Percentiles rank a stretch among this genome's conserved stretches.
Conservation (phyloP, 2,329 filamentous ascomycete species). For the Verticillium tricorpus region DNA sequence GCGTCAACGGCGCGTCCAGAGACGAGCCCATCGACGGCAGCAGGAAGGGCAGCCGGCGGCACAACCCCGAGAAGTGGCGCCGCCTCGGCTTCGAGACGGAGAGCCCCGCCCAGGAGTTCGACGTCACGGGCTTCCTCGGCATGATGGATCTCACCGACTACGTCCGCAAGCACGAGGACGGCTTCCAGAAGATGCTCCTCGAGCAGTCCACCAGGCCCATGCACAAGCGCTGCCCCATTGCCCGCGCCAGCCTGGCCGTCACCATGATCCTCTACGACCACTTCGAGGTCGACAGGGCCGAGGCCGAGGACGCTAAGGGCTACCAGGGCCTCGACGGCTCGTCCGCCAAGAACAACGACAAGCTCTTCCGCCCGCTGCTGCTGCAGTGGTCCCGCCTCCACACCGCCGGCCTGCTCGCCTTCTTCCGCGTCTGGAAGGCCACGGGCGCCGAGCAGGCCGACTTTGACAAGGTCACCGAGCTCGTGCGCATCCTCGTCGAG, state of each 20-base stretch:
- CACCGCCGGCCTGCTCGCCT: conserved; percentile 77
- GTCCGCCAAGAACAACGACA: conserved; percentile 69
- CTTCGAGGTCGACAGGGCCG: conserved; percentile 85
- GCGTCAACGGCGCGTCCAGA: conserved; percentile 18
- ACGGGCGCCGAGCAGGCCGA: conserved; percentile 82
- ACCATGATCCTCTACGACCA: conserved; percentile 90
- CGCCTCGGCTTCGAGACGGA: conserved; percentile 88
- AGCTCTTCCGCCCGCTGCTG: conserved; percentile 78
- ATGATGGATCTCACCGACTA: conserved; percentile 98
- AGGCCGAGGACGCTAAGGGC: conserved; percentile 71
- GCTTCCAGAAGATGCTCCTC: conserved; percentile 84
- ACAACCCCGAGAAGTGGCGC: conserved; percentile 90
- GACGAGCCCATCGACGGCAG: conserved; percentile 32
- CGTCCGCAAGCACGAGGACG: conserved; percentile 85
- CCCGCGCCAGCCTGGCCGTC: conserved; percentile 78
- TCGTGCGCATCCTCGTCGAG: conserved; percentile 85
- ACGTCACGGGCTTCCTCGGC: conserved; percentile 79
- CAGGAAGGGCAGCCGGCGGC: conserved; percentile 62
- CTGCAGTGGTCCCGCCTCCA: conserved; percentile 93
- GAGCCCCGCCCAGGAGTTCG: conserved; percentile 80
- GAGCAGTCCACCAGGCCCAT: conserved; percentile 76
- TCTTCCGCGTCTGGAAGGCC: conserved; percentile 88
- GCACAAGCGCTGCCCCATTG: conserved; percentile 77
- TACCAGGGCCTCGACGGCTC: conserved; percentile 68
- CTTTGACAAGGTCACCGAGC: conserved; percentile 88